phyloP scores from a whole-genome alignment of 1,139 yeast species.

The Protomyces inouyei region DNA sequence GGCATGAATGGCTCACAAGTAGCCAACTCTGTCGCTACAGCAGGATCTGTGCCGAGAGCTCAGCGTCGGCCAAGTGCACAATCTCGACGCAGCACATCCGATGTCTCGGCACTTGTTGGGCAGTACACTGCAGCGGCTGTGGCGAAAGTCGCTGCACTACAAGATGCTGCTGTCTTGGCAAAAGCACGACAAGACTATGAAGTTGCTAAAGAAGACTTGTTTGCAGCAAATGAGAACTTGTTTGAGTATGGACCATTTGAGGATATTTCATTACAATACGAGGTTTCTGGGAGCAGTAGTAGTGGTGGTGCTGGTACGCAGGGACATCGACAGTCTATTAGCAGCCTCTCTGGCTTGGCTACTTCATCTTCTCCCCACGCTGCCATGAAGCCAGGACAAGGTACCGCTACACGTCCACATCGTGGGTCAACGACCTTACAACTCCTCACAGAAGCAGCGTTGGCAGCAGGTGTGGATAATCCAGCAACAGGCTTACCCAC shows the following conservation, averaged over 20 bases:
- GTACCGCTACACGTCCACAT: not conserved
- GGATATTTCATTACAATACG: not conserved
- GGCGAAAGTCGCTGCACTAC: not conserved
- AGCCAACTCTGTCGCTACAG: not conserved
- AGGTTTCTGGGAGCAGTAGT: not conserved
- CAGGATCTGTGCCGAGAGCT: not conserved
- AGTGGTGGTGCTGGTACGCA: not conserved
- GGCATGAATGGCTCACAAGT: not conserved
- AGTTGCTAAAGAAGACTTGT: not conserved
- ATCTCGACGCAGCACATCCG: not conserved
- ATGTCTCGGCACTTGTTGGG: not conserved
- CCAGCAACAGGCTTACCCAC: not conserved
- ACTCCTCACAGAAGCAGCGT: not conserved
- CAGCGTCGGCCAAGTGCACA: not conserved
- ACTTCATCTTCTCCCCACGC: not conserved
- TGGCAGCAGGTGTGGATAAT: not conserved
- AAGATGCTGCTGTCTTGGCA: not conserved
- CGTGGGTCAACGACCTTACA: not conserved
- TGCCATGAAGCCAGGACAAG: not conserved
- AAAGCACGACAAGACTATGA: not conserved
- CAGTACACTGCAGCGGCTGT: not conserved
- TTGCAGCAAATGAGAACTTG: slow-evolving; percentile 1
- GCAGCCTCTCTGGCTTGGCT: not conserved
- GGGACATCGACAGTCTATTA: not conserved
- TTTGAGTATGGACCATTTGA: slow-evolving; percentile 23